Conservation (phyloP, 495 filamentous ascomycete species). For the Pseudomonodictys pantanalensis region DNA sequence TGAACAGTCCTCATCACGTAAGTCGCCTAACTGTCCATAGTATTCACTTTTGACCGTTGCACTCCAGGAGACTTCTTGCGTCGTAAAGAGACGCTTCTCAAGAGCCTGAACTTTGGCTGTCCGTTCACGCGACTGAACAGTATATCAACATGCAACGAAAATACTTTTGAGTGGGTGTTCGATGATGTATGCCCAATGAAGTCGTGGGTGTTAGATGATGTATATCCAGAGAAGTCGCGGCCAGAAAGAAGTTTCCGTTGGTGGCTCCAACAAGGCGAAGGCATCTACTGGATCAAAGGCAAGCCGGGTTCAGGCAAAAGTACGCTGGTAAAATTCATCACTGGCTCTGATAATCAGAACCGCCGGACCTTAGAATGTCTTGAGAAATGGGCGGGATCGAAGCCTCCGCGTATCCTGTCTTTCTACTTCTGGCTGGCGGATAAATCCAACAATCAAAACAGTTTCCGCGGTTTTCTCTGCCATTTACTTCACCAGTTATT, state of each 20-base stretch:
- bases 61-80: background rate
- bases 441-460: background rate
- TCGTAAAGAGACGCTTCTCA: background rate
- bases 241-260: background rate
- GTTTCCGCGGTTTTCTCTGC: background rate
- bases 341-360: background rate
- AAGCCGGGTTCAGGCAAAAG: background rate
- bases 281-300: background rate
- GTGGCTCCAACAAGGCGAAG: background rate
- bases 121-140: background rate
- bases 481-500: background rate
- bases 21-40: background rate
- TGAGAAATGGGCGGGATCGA: background rate
- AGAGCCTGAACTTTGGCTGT: background rate
- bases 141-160: background rate
- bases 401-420: background rate
- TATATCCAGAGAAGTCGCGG: background rate
- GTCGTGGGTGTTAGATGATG: background rate
- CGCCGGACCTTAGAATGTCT: background rate
- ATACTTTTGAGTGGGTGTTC: background rate
- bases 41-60: background rate
- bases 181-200: background rate
- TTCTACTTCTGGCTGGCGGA: background rate
- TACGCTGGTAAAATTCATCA: background rate
- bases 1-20: background rate